phyloP scores from a whole-genome alignment of 1,139 yeast species.

The Zygosaccharomyces sapae region DNA sequence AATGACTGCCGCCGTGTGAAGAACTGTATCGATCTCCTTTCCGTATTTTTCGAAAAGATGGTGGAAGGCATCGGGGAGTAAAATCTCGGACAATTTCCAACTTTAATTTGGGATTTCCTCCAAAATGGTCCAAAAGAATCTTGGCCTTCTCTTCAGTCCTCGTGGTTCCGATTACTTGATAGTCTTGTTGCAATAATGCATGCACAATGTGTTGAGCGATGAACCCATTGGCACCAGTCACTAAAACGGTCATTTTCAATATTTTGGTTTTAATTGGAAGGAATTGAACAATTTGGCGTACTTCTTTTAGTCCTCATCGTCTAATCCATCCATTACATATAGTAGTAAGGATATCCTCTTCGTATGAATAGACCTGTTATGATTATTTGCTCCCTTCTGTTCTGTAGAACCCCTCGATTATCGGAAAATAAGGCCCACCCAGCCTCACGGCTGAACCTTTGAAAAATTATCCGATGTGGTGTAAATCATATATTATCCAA shows the following conservation, averaged over 20 bases:
- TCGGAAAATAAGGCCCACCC: too few species aligned
- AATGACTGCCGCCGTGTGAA: slow-evolving; percentile 44
- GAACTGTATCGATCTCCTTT: slow-evolving; percentile 36
- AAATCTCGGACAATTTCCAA: slow-evolving; percentile 39
- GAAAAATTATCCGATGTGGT: too few species aligned
- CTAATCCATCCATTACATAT: too few species aligned
- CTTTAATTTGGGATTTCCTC: slow-evolving; percentile 30
- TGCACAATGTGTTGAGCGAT: slow-evolving; percentile 45
- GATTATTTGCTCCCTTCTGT: too few species aligned
- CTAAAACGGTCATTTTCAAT: slow-evolving; percentile 37
- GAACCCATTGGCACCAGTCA: slow-evolving; percentile 51
- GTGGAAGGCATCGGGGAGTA: slow-evolving; percentile 38
- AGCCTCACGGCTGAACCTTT: too few species aligned
- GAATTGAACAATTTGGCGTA: too few species aligned
- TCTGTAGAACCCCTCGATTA: too few species aligned
- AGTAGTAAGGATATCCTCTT: too few species aligned
- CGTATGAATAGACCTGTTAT: too few species aligned
- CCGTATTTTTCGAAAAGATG: slow-evolving; percentile 28
- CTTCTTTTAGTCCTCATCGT: too few species aligned
- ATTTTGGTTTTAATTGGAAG: too few species aligned
- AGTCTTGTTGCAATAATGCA: slow-evolving; percentile 28
- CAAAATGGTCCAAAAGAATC: slow-evolving; percentile 21
- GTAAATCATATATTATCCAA: too few species aligned
- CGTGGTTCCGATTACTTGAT: slow-evolving; percentile 39
- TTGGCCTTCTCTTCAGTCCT: slow-evolving; percentile 36